Evolutionary conservation across 164 flowering plant genomes (phyloP).

Genomic region (Nymphaea thermarum): DNA sequence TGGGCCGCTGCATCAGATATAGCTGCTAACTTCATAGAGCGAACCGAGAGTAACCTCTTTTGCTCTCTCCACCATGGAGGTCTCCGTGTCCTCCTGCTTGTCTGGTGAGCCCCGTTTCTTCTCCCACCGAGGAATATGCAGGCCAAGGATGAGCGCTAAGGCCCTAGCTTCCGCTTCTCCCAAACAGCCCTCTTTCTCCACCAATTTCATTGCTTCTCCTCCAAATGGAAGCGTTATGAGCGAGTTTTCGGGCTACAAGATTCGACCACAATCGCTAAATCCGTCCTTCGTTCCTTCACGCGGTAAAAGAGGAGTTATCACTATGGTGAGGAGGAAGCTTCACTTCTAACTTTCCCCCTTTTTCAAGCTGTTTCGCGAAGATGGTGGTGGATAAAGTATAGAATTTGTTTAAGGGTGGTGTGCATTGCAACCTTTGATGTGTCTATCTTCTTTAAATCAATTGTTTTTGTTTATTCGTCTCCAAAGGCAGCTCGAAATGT

Average conservation of each 20-base stretch:
- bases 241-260: conserved; percentile 46
- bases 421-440: too few relatives aligned
- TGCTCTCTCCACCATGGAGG: conserved; percentile 27
- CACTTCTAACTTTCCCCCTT: not conserved
- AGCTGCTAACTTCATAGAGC: too few relatives aligned
- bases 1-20: too few relatives aligned
- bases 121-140: conserved; percentile 9
- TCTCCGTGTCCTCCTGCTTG: conserved; percentile 34
- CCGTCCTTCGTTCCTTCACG: conserved; percentile 19
- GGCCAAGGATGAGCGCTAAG: conserved; percentile 6
- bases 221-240: conserved; percentile 33
- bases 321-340: conserved; percentile 38
- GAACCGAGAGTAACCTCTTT: not conserved
- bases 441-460: too few relatives aligned
- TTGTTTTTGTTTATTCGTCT: too few relatives aligned
- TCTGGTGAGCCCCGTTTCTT: conserved; percentile 16
- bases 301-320: conserved; percentile 54
- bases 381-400: not conserved
- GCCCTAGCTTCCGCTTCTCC: conserved; percentile 9
- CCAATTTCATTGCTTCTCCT: conserved; percentile 30
- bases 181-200: conserved; percentile 26
- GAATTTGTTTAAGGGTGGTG: not conserved
- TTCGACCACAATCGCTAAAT: conserved; percentile 30
- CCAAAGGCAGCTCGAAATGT: too few relatives aligned
- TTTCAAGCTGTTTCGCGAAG: not conserved